A percentile compares a stretch with the other conserved stretches of the same genome.
phyloP scores from a whole-genome alignment of 176 grass and related monocot species.

The Avena insularis region DNA sequence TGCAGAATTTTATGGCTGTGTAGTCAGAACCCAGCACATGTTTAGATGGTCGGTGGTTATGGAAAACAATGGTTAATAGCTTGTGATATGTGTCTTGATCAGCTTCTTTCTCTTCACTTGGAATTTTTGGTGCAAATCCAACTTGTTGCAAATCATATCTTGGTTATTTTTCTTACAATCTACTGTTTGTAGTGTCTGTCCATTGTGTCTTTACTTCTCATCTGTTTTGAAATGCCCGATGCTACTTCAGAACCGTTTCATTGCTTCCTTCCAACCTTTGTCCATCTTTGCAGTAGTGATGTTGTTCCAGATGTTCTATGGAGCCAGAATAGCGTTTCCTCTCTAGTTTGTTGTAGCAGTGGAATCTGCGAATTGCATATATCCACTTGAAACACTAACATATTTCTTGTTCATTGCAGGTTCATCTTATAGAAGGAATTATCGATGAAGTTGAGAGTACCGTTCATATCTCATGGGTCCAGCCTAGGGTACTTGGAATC shows the following conservation, averaged over 20 bases:
- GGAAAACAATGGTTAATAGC: not conserved
- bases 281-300: not conserved
- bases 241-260: not conserved
- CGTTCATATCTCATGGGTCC: slow-evolving; percentile 86
- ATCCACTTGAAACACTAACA: not conserved
- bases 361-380: not conserved
- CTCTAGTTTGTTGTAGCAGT: slow-evolving; percentile 10
- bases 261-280: not conserved
- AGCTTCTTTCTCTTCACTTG: not conserved
- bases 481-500: slow-evolving; percentile 88
- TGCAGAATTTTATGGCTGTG: not conserved
- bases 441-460: slow-evolving; percentile 92
- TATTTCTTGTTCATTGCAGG: slow-evolving; percentile 48
- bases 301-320: not conserved
- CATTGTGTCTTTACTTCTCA: not conserved
- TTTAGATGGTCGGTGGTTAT: not conserved
- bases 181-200: slow-evolving; percentile 1
- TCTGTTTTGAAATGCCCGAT: not conserved
- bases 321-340: not conserved
- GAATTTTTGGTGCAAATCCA: not conserved
- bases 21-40: not conserved
- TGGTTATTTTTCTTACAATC: not conserved
- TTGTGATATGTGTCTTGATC: not conserved
- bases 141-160: not conserved
- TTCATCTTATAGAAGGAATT: slow-evolving; percentile 97